Percentiles rank a stretch among this genome's conserved stretches.
Conservation (phyloP, 371 early-diverging fungal genomes). For the Conidiobolus incongruus region DNA sequence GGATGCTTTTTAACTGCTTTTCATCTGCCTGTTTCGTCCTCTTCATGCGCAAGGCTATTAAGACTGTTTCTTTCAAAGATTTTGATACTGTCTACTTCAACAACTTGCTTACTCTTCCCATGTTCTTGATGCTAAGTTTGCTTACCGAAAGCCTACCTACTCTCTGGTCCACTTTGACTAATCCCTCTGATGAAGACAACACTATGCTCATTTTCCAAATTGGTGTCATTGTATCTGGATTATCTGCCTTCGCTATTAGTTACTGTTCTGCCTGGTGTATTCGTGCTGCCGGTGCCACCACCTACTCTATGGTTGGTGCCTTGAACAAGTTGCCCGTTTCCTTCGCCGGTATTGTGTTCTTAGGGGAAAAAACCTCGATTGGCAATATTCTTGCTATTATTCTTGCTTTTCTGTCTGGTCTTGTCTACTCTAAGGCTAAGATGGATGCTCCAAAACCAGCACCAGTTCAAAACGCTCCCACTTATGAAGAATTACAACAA, state of each 20-base stretch:
- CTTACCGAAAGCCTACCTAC: conserved; percentile 54
- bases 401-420: conserved; percentile 14
- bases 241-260: conserved; percentile 80
- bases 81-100: conserved; percentile 95
- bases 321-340: conserved; percentile 96
- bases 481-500: no score
- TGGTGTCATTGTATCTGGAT: conserved; percentile 13
- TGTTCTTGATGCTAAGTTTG: conserved; percentile 51
- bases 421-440: conserved; percentile 8
- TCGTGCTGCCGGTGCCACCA: conserved; percentile 85
- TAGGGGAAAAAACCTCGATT: conserved; percentile 62
- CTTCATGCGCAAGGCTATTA: conserved; percentile 72
- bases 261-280: conserved; percentile 91
- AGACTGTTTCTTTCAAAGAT: conserved; percentile 65
- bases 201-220: neutral
- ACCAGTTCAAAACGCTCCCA: neutral
- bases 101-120: conserved; percentile 74
- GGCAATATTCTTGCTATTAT: conserved; percentile 60
- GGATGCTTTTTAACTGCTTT: conserved; percentile 83
- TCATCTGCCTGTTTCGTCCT: conserved; percentile 81
- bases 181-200: neutral
- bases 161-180: conserved; percentile 11
- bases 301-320: conserved; percentile 96
- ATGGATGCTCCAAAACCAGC: conserved; percentile 2
- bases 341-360: conserved; percentile 82